Base-by-base conservation (phyloP, 768 basidiomycete genomes). In the Trametes elegans region DNA sequence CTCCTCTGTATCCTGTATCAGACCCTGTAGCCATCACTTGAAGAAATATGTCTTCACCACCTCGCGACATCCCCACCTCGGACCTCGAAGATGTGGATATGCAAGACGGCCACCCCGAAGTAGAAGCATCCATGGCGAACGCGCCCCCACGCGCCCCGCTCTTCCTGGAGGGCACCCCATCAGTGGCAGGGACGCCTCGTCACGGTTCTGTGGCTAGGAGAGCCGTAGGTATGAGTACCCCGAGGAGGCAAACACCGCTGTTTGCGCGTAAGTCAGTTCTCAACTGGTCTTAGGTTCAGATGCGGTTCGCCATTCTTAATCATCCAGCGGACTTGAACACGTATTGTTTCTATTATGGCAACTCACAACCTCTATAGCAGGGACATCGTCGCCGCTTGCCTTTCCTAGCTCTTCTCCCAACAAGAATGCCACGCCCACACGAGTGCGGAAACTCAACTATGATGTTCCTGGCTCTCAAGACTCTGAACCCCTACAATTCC, bases 401-500 rank as follows among this genome's bases (percentile, higher is more conserved):
- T 85, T 81, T 62, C 86, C 84, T 0, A 83, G 79, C 49, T 86
- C 85, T 10, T 82, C 84, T 0, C 83, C 84, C 5, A 64, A 68
- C 23, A 83, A 79, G 66, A 78, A 59, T 5, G 46, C 19, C 24
- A 58, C 64, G 1, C 52, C 62, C 9, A 28, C 43, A 21, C 52
- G 57, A 18, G 44, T 60, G 0, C 57, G 59, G 7, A 43, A 61
- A 11, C 52, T 56, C 1, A 57, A 57, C 39, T 62, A 62, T 7
- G 67, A 67, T 43, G 35, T 53, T 10, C 65, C 65, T 1, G 63
- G 62, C 6, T 67, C 67, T n/a, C 43, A 60, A 16, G 67, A 65
- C 36, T 87, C 85, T 2, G 85, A 87, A 61, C 85, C 85, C 21
- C 77, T 88, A 11, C 79, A 83, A 53, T 88, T 88, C 62, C 87